Evolutionary conservation across 352 stramenopile species (phyloP).

Genomic region (Phytophthora pisi): DNA sequence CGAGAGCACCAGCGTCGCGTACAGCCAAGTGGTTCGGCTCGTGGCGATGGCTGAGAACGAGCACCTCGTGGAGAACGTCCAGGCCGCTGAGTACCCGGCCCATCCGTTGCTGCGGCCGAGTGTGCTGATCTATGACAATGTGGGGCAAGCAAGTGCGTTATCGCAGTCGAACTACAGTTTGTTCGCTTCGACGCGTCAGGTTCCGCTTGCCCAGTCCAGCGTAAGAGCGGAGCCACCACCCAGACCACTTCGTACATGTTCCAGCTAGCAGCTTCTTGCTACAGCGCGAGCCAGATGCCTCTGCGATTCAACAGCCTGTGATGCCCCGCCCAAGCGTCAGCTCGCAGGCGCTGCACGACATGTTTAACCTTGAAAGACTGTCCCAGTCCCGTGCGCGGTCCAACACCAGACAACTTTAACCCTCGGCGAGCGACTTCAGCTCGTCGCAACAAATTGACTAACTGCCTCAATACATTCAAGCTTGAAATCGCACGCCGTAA

Average conservation of each 20-base stretch:
- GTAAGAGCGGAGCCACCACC: slow-evolving; percentile 5
- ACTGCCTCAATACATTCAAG: not conserved
- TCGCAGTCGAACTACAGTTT: slow-evolving; percentile 28
- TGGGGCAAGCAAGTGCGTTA: slow-evolving; percentile 18
- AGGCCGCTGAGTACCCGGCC: slow-evolving; percentile 5
- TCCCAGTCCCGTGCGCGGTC: not conserved
- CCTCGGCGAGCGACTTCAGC: not conserved
- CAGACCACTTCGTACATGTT: slow-evolving; percentile 16
- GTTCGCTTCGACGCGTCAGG: slow-evolving; percentile 24
- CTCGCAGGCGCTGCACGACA: slow-evolving; percentile 28
- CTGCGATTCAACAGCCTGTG: slow-evolving; percentile 1
- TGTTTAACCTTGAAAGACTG: slow-evolving; percentile 31
- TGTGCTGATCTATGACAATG: slow-evolving; percentile 18
- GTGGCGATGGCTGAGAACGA: slow-evolving; percentile 40
- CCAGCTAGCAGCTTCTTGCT: slow-evolving; percentile 18
- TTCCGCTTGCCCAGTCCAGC: slow-evolving; percentile 17
- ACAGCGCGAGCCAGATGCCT: slow-evolving; percentile 1
- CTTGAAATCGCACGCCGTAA: not conserved
- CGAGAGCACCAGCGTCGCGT: slow-evolving; percentile 40
- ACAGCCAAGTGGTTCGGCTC: slow-evolving; percentile 49
- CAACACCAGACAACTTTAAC: slow-evolving; percentile 2
- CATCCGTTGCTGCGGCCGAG: slow-evolving; percentile 30
- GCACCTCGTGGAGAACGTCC: slow-evolving; percentile 12
- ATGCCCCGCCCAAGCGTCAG: slow-evolving; percentile 25
- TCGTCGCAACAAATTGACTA: not conserved